Base-by-base conservation (phyloP, 306 rosid genomes). In the Ormosia semicastrata region DNA sequence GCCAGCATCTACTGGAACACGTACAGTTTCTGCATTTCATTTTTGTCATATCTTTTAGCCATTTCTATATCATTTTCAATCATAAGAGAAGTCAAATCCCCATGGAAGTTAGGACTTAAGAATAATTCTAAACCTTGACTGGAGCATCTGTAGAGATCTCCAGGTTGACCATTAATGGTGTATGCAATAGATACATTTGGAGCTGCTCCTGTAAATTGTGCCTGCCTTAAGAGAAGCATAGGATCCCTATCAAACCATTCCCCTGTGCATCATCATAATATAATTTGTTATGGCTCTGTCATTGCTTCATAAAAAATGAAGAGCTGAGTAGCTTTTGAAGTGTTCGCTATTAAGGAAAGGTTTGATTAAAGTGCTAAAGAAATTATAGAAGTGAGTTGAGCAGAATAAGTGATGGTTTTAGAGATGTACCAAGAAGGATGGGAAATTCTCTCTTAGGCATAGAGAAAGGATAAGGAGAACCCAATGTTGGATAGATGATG, bases 191-290 rank as follows among this genome's bases (percentile, higher is more conserved):
- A 95, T 17, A 73, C 84, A 73, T 90, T 90, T 7, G 98, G 97
- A 58, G 93, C 62, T n/a, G 86, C 99, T 86, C 99, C 99, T 5
- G 96, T 93, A 80, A 93, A 88, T 10, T 71, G 87, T 75, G 98
- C 74, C 18, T 76, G 94, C 79, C 85, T 89, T 43, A 89, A 65
- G 80, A 95, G 85, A 85, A 66, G 75, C 79, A 87, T 77, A 33
- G 98, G 98, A 72, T 93, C 85, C 82, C 96, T 86, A 40, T 93
- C 88, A 80, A 88, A 93, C 99, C 99, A 95, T 83, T 95, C 99
- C 75, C 92, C 97, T 95, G 92, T 73, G 43, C 30, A 88, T 79
- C 50, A 76, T 68, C 65, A 66, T 30, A 77, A 72, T 65, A 83
- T 5, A 86, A 40, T 72, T 24, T 8, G 73, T 84, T 72, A 81